Evolutionary conservation across 1,139 yeast genomes (phyloP).

Genomic region (Taphrina communis): DNA sequence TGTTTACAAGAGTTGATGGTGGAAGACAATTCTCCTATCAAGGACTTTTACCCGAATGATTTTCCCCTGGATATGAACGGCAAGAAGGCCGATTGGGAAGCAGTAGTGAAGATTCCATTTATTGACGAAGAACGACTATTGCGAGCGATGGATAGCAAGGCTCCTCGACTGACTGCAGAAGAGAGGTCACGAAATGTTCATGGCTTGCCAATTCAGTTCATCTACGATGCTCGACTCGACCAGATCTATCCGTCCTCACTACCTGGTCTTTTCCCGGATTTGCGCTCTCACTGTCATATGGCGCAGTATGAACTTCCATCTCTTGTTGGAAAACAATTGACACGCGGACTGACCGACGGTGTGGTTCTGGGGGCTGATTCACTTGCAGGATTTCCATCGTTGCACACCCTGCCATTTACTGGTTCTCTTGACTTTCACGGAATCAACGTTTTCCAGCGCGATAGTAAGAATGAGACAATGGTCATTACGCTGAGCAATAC

Average conservation of each 20-base stretch:
- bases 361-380: slow-evolving; percentile 72
- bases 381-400: slow-evolving; percentile 89
- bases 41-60: slow-evolving; percentile 86
- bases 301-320: slow-evolving; percentile 61
- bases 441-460: slow-evolving; percentile 80
- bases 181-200: slow-evolving; percentile 75
- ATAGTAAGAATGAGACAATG: slow-evolving; percentile 82
- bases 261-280: slow-evolving; percentile 75
- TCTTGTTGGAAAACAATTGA: slow-evolving; percentile 56
- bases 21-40: slow-evolving; percentile 85
- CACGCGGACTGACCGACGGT: slow-evolving; percentile 68
- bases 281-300: slow-evolving; percentile 77
- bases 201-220: slow-evolving; percentile 71
- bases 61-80: slow-evolving; percentile 93
- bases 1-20: slow-evolving; percentile 81
- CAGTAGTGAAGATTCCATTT: slow-evolving; percentile 91
- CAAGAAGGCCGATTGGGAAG: slow-evolving; percentile 97
- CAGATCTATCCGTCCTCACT: slow-evolving; percentile 75
- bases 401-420: slow-evolving; percentile 69
- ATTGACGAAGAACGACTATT: slow-evolving; percentile 81
- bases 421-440: slow-evolving; percentile 62
- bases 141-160: slow-evolving; percentile 71
- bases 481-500: slow-evolving; percentile 66
- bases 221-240: slow-evolving; percentile 77
- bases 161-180: slow-evolving; percentile 65